Evolutionary conservation across 2,329 filamentous ascomycete species (phyloP).

Genomic region (Apiospora phragmitis): DNA sequence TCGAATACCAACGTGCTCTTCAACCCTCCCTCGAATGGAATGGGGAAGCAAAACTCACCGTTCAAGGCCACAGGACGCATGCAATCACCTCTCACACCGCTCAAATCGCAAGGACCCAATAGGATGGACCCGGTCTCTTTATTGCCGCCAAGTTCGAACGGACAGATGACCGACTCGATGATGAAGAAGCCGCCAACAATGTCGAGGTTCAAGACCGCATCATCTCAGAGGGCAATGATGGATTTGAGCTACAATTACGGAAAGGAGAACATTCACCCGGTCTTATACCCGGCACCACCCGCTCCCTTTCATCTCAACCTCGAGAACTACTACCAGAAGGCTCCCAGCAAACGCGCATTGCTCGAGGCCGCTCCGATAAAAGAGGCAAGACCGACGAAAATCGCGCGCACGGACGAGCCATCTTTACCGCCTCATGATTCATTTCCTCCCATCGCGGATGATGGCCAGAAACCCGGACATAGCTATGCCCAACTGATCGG

Average conservation of each 20-base stretch:
- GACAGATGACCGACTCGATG: constrained; percentile 64
- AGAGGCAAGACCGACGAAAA: constrained; percentile 68
- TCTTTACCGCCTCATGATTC: constrained; percentile 69
- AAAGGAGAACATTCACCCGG: constrained; percentile 59
- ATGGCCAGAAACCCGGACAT: constrained; percentile 84
- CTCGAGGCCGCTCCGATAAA: constrained; percentile 74
- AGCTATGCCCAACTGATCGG: constrained; percentile 95
- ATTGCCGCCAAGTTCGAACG: constrained; percentile 59
- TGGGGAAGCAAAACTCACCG: constrained; percentile 63
- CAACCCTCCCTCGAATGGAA: constrained; percentile 55
- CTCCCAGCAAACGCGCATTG: constrained; percentile 60
- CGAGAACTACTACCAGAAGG: constrained; percentile 55
- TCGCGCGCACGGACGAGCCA: constrained; percentile 60
- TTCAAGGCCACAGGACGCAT: constrained; percentile 61
- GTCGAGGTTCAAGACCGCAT: constrained; percentile 58
- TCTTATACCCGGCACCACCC: constrained; percentile 49
- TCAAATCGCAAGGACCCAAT: constrained; percentile 57
- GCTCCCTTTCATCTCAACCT: constrained; percentile 46
- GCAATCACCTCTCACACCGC: constrained; percentile 60
- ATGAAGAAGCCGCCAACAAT: constrained; percentile 64
- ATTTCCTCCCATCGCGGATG: constrained; percentile 81
- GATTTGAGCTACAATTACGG: constrained; percentile 42
- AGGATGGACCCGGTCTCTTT: constrained; percentile 65
- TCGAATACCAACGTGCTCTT: constrained; percentile 65
- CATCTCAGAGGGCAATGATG: constrained; percentile 51